phyloP scores from a whole-genome alignment of 768 basidiomycete genomes.

The Cyclocybe aegerita region DNA sequence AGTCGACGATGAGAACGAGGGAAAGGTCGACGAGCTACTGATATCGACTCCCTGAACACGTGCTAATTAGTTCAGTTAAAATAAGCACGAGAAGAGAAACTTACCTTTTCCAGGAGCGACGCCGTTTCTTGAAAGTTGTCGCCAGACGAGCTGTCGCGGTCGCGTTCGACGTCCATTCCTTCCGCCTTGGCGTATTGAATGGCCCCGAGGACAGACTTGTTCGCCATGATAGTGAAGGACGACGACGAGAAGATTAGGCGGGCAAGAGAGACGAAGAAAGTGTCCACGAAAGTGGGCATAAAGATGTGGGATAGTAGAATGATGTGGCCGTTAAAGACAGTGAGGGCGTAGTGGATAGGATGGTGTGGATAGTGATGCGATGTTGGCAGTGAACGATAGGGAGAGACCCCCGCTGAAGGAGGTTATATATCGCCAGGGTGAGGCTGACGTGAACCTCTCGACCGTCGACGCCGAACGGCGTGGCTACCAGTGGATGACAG shows the following conservation, averaged over 20 bases:
- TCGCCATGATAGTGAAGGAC: slow-evolving; percentile 12
- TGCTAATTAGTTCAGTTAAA: too few species aligned
- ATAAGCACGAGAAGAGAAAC: too few species aligned
- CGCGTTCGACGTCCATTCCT: too few species aligned
- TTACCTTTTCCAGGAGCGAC: too few species aligned
- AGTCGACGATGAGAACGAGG: neutral
- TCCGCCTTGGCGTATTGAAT: neutral
- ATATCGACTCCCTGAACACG: neutral
- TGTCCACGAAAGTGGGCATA: slow-evolving; percentile 13
- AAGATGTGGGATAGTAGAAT: slow-evolving; percentile 1
- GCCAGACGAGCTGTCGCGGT: too few species aligned
- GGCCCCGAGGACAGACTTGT: slow-evolving; percentile 1
- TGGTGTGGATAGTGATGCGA: neutral
- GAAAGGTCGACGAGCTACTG: neutral
- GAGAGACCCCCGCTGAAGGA: neutral
- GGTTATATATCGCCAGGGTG: too few species aligned
- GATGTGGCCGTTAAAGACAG: slow-evolving; percentile 6
- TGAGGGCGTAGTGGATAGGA: neutral
- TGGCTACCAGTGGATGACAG: too few species aligned
- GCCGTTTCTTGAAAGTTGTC: too few species aligned
- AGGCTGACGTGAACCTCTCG: too few species aligned
- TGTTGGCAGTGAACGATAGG: neutral
- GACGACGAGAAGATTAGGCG: slow-evolving; percentile 15
- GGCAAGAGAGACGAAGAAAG: slow-evolving; percentile 15
- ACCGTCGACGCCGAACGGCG: too few species aligned